Base-by-base conservation (phyloP, 257 asterid genomes). In the Solanum bulbocastanum region DNA sequence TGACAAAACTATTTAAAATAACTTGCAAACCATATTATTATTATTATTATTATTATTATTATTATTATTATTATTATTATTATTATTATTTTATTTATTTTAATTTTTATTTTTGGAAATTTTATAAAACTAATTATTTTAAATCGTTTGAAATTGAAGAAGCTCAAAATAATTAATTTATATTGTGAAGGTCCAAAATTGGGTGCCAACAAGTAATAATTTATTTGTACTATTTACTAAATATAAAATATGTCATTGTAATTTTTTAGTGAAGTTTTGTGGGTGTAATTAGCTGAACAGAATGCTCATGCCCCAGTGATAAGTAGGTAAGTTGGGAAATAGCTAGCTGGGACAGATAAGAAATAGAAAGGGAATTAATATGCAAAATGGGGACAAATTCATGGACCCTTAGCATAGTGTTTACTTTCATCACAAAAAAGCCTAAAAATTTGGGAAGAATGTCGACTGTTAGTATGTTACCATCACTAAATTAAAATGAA, bases 331-430 rank as follows among this genome's bases (percentile, higher is more conserved):
- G 91, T 86, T 85, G 91, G 62, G 93, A 79, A 79, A 79, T 79
- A 79, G 84, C 84, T 78, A 78, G 65, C 84, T 79, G 65, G 96
- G 92, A 89, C 91, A 89, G 85, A 86, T 76, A 11, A 82, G 25
- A 27, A 44, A 22, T 58, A 58, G 79, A 69, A 32, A 76, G 60
- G 89, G 84, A 72, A 88, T 88, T 75, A 87, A 87, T 88, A 91
- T 92, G 96, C 94, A 93, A 23, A 85, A 39, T 27, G 68, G 68
- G 87, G 82, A 93, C 94, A 93, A 95, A 94, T 95, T 92, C 93
- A 89, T 44, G 89, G 88, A 86, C 85, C 87, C 91, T 87, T 75
- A 86, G 58, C 9, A 62, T 52, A 71, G 82, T 76, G 16, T 73
- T 6, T 9, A 86, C 32, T 74, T 69, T 86, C 69, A 83, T 87